phyloP scores from a whole-genome alignment of 129 eudicot species.

The Scalesia atractyloides region DNA sequence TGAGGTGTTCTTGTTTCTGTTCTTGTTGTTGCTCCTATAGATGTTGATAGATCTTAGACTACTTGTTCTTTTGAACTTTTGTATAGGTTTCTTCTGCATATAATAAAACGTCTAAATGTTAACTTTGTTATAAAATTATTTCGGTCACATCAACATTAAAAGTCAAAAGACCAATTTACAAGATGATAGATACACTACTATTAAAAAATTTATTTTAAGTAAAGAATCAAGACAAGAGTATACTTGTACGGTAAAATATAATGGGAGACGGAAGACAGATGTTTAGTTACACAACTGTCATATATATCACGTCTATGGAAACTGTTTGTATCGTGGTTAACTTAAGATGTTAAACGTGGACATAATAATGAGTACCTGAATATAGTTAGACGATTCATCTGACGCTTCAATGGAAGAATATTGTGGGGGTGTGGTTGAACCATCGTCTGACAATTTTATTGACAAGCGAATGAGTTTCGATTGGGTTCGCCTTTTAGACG shows the following conservation, averaged over 20 bases:
- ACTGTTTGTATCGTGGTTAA: too few species aligned
- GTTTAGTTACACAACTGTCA: not conserved
- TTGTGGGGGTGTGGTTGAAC: constrained; percentile 20
- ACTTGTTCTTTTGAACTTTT: constrained; percentile 49
- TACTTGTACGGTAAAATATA: not conserved
- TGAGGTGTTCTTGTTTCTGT: constrained; percentile 37
- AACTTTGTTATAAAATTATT: not conserved
- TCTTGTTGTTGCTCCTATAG: constrained; percentile 45
- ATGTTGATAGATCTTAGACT: constrained; percentile 56
- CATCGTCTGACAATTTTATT: constrained; percentile 9
- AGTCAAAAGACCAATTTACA: constrained; percentile 12
- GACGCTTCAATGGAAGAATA: constrained; percentile 39
- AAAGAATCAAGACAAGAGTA: not conserved
- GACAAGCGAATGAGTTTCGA: constrained; percentile 50
- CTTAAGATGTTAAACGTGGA: too few species aligned
- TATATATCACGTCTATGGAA: too few species aligned
- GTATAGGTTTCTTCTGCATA: constrained; percentile 32
- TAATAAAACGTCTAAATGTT: not conserved
- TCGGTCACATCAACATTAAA: not conserved
- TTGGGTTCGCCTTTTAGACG: constrained; percentile 51
- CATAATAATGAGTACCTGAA: constrained; percentile 25
- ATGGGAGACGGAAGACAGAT: not conserved
- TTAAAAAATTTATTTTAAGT: not conserved
- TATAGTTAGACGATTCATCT: constrained; percentile 44
- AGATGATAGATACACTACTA: not conserved